Evolutionary conservation across 768 basidiomycete genomes (phyloP), one percentile per base, ranked within the genome.

Genomic region (Russula ochroleuca): DNA sequence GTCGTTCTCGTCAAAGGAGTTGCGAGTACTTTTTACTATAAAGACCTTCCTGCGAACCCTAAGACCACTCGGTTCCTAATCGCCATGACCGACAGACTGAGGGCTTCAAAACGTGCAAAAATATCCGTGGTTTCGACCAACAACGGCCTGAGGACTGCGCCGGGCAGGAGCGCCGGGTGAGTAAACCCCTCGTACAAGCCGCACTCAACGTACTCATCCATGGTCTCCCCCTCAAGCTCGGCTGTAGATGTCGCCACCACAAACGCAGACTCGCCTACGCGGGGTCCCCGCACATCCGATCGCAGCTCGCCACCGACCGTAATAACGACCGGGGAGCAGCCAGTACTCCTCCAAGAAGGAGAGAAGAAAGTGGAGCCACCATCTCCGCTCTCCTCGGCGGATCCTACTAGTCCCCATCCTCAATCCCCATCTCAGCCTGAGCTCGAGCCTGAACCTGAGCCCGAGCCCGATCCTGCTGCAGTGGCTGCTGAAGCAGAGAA

Each of bases 401-500:
- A 47, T 47, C 45, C n/a, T n/a, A 43, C 19, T 47, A 10, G 10
- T 23, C 45, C 45, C 13, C n/a, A 47, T 11, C 45, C 45, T 21
- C 45, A 47, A 28, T 5, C 28, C 5, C 28, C 2, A n/a, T 19
- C 43, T n/a, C 43, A 23, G 14, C 11, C 51, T 23, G 0, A 35
- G 25, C 47, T 51, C 4, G 48, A 59, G 35, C 63, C 47, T 0
- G 52, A 48, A 8, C 51, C 63, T 8, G 19, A 54, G 1, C 57
- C 56, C 1, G 50, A 66, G 59, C 69, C 71, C 41, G 69, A 69
- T 37, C 63, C 65, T 0, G 57, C 64, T 28, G 83, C 83, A 28
- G 73, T 76, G 25, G 66, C 72, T 4, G 76, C 77, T 51, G 77
- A 76, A 21, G 86, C 87, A 9, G 85, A 89, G 69, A 79, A 82